Base-by-base conservation (phyloP, 2,329 filamentous ascomycete genomes). In the Microcyclospora pomicola region DNA sequence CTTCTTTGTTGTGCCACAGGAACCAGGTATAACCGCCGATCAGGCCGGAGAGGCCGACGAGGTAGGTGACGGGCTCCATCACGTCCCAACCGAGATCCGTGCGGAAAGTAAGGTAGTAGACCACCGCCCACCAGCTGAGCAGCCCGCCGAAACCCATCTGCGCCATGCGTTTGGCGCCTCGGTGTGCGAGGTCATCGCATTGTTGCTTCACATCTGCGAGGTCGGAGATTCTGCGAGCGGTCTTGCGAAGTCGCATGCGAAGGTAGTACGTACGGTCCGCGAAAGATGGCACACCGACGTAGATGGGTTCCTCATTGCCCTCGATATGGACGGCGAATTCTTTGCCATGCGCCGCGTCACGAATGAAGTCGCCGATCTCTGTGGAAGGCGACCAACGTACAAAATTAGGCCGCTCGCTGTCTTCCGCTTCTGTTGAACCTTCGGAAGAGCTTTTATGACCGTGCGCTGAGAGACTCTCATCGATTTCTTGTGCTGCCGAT, bases 11-110 rank as follows among this genome's bases (percentile, higher is more conserved):
- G 64, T 94, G 83, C 61, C 87, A 93, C 10, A 94, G 65, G 58
- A 95, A 94, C 84, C 85, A 95, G 38, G 93, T 67, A 53, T 95
- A 95, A 48, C 85, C 87, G 6, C 80, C 80, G 65, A 94, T 92
- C 52, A 94, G 75, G 10, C 82, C 86, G 1, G 78, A 75, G 46
- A 95, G 67, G n/a, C 85, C 82, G 2, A 82, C 85, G 12, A 94
- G 74, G 54, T 94, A 94, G 27, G 85, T 93, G 2, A 93, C 75
- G 0, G 85, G 86, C 60, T 93, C 86, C 68, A 94, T 86, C 6
- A 85, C 73, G 51, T 93, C 85, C 86, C 86, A 94, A 5, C 86
- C 86, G 43, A 82, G 68, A 31, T 85, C 75, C 0, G 85, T 93
- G 46, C 69, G 62, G 48, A 78, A 78, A 1, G 74, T 77, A 31